Evolutionary conservation across 306 rosid genomes (phyloP).

Genomic region (Cicer bijugum): DNA sequence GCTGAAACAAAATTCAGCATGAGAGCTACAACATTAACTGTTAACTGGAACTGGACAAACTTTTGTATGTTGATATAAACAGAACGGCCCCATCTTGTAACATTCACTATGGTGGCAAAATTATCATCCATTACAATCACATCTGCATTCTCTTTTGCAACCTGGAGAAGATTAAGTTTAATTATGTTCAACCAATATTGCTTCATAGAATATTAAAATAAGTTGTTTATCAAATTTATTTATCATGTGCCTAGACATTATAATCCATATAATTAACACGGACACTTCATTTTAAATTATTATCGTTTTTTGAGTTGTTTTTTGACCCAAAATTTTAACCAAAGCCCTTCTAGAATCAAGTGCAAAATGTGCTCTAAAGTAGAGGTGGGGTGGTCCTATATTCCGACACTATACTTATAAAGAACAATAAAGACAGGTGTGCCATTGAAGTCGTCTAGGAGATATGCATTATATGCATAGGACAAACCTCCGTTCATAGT

Average conservation of each 20-base stretch:
- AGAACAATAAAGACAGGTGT: background rate
- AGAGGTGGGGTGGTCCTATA: background rate
- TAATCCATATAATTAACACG: background rate
- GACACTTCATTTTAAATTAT: background rate
- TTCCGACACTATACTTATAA: background rate
- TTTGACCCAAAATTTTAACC: background rate
- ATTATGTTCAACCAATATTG: slow-evolving; percentile 26
- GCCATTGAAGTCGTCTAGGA: background rate
- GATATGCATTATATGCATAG: background rate
- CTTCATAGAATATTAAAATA: background rate
- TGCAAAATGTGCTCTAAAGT: slow-evolving; percentile 22
- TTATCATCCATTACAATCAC: slow-evolving; percentile 91
- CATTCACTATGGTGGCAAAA: slow-evolving; percentile 80
- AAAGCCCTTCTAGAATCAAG: slow-evolving; percentile 6
- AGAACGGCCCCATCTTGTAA: slow-evolving; percentile 86
- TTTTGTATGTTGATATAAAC: slow-evolving; percentile 91
- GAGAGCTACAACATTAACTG: slow-evolving; percentile 92
- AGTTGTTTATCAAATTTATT: slow-evolving; percentile 1
- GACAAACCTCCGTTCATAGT: too few species aligned
- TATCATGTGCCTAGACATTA: background rate
- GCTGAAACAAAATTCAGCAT: slow-evolving; percentile 83
- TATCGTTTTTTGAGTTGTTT: background rate
- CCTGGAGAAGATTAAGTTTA: slow-evolving; percentile 53
- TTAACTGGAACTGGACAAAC: slow-evolving; percentile 93
- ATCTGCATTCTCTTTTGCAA: slow-evolving; percentile 96